phyloP scores from a whole-genome alignment of 169 alveolate genomes.

The Babesia sp. region DNA sequence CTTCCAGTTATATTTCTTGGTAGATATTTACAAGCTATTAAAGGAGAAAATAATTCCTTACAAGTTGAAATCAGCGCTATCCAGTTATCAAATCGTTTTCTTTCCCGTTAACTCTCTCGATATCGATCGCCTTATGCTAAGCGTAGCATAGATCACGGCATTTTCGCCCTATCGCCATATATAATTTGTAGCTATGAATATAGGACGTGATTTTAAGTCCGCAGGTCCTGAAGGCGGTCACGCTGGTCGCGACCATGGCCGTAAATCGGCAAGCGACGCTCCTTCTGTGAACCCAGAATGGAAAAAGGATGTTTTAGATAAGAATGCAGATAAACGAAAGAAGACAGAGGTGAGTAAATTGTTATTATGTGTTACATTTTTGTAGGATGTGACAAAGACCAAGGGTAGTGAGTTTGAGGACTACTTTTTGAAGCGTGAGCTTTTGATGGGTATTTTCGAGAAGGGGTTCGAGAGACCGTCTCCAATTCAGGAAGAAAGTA shows the following conservation, averaged over 20 bases:
- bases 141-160: not conserved
- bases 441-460: constrained; percentile 96
- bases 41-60: too few species aligned
- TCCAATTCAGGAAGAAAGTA: constrained; percentile 98
- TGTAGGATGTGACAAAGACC: constrained; percentile 95
- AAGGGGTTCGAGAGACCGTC: constrained; percentile 98
- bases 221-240: not conserved
- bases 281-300: constrained; percentile 56
- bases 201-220: constrained; percentile 1
- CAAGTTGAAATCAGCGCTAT: too few species aligned
- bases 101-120: too few species aligned
- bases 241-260: not conserved
- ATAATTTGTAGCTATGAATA: not conserved
- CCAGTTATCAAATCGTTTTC: too few species aligned
- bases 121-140: not conserved
- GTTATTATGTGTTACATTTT: constrained; percentile 58
- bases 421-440: constrained; percentile 92
- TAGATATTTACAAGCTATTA: too few species aligned
- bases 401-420: constrained; percentile 98
- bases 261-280: not conserved
- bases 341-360: constrained; percentile 60
- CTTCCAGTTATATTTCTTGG: too few species aligned
- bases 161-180: not conserved
- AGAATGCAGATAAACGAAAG: constrained; percentile 60
- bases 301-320: constrained; percentile 65